Conservation (phyloP, 176 grass and related monocot genomes). For the Oryza rufipogon region DNA sequence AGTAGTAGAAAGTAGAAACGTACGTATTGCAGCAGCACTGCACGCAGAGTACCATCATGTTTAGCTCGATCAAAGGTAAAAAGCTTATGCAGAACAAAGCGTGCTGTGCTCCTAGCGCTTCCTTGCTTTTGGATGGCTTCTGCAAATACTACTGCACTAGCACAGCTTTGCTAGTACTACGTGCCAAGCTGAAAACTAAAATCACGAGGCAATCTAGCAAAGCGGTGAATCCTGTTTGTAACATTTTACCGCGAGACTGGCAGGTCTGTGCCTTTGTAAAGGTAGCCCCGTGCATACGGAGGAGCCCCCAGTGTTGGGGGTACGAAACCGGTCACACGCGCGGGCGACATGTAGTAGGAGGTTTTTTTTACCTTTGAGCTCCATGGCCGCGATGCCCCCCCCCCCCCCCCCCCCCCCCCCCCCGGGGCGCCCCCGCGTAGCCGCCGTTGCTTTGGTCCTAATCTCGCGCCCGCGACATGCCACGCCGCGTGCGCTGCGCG, state of each 20-base stretch:
- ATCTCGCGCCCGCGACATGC: background rate
- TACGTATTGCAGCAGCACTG: background rate
- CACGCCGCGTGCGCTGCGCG: background rate
- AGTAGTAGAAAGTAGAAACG: background rate
- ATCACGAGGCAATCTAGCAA: background rate
- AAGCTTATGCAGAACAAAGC: background rate
- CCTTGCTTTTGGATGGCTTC: background rate
- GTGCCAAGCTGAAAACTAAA: no score
- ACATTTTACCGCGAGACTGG: background rate
- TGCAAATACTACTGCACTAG: background rate
- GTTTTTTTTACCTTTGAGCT: background rate
- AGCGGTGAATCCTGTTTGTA: background rate
- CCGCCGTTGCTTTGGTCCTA: background rate
- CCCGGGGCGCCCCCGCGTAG: background rate
- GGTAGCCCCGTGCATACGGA: background rate
- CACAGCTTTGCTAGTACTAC: background rate
- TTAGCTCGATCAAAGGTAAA: conserved; percentile 8
- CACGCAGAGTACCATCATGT: background rate
- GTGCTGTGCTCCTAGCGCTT: background rate
- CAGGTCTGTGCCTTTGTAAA: conserved; percentile 21
- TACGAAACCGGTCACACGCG: conserved; percentile 33
- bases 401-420: no score
- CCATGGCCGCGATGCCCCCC: background rate
- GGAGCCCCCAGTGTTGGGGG: conserved; percentile 2
- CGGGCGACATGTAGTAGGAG: conserved; percentile 18